Conservation (phyloP, 2,329 filamentous ascomycete genomes). For the Fusarium stilboides region DNA sequence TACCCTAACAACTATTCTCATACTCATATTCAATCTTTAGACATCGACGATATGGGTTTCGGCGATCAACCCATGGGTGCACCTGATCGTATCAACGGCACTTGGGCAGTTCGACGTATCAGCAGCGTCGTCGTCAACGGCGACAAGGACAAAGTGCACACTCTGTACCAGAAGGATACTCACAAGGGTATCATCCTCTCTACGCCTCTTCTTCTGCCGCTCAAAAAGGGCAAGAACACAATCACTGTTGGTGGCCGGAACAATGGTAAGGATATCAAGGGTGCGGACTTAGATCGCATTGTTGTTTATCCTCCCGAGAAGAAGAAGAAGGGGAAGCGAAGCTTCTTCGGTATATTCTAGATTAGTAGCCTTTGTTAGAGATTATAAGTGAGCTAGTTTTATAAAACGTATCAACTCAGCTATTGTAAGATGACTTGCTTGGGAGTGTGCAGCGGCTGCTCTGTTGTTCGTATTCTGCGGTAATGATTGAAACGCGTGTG, state of each 20-base stretch:
- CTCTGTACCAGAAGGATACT: slow-evolving; percentile 66
- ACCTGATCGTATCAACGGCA: slow-evolving; percentile 72
- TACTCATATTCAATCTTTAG: slow-evolving; percentile 13
- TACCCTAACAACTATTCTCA: fast-evolving
- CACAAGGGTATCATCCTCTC: slow-evolving; percentile 73
- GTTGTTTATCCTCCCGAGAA: slow-evolving; percentile 72
- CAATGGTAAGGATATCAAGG: slow-evolving; percentile 70
- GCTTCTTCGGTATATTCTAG: slow-evolving; percentile 15
- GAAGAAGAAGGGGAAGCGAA: slow-evolving; percentile 35
- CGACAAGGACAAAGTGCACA: slow-evolving; percentile 60
- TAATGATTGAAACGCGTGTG: too few species aligned
- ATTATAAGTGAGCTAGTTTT: too few species aligned
- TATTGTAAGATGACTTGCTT: too few species aligned
- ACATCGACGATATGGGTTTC: slow-evolving; percentile 74
- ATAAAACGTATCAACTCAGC: too few species aligned
- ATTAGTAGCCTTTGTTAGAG: too few species aligned
- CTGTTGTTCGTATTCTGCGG: too few species aligned
- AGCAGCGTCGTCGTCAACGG: slow-evolving; percentile 73
- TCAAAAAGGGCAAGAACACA: slow-evolving; percentile 68
- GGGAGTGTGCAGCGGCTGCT: too few species aligned
- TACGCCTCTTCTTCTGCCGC: slow-evolving; percentile 67
- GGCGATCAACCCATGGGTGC: slow-evolving; percentile 68
- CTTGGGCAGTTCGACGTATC: slow-evolving; percentile 72
- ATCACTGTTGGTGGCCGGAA: slow-evolving; percentile 71
- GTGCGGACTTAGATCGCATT: slow-evolving; percentile 71